Base-by-base conservation (phyloP, 306 rosid species). In the Carpinus viminea region DNA sequence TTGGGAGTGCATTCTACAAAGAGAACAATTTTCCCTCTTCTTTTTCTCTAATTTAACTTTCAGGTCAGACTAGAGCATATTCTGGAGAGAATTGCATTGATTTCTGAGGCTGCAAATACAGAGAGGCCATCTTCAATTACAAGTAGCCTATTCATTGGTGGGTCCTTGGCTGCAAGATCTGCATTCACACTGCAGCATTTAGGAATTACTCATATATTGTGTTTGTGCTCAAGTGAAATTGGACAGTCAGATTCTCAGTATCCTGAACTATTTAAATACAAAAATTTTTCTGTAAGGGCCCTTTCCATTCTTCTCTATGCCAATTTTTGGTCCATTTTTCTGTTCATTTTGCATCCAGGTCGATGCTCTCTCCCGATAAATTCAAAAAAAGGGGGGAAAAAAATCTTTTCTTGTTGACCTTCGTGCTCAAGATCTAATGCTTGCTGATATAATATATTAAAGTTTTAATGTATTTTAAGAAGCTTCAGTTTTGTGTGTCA, bases 51-150 rank as follows among this genome's bases (percentile, higher is more conserved):
- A 18, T 12, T 31, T 64, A 78, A 85, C 71, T 72, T 84, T 68
- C 93, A 95, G 99, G 92, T 93, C 76, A 89, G 99, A 83, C 92
- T 95, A 74, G 99, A 93, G 86, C 99, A 95, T 85, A 93, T 93
- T 75, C 96, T 95, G 41, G 99, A 93, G 86, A 90, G 99, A 83
- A 90, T 95, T 84, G 84, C 89, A 41, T 81, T 93, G 83, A 89
- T 95, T 87, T 93, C 99, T 3, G 99, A 90, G 48, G 98, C 99
- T 75, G 98, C 98, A 79, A 95, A 79, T 86, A 87, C 98, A 47
- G 99, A 95, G 88, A 90, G 78, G 83, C 98, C 99, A 66, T 91
- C 98, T 26, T 84, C 80, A 61, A 85, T 95, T 47, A 91, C 94
- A 76, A 87, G 86, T 77, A 73, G 28, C 80, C 60, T 95, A 77